Percentiles rank a stretch among this genome's conserved stretches.
Evolutionary conservation across 1,284 basidiomycete species (phyloP).

Genomic region (Fomitiporia mediterranea): DNA sequence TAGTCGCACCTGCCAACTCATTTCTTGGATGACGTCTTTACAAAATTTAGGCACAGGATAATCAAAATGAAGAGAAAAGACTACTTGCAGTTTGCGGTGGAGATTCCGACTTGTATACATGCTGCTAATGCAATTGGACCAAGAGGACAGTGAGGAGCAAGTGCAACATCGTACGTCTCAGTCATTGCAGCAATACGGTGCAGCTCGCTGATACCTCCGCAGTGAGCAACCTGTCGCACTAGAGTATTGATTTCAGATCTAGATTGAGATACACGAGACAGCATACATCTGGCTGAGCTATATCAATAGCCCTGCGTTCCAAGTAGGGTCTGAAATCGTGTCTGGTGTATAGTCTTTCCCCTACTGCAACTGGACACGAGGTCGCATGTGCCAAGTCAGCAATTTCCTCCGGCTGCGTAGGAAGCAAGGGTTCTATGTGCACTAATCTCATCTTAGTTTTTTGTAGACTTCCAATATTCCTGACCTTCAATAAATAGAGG

Average conservation of each 20-base stretch:
- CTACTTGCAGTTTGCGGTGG: conserved; percentile 49
- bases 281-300: conserved; percentile 70
- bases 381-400: conserved; percentile 58
- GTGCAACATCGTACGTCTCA: conserved; percentile 62
- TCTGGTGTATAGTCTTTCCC: conserved; percentile 67
- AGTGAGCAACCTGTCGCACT: conserved; percentile 47
- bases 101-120: conserved; percentile 53
- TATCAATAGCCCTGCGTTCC: conserved; percentile 64
- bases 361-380: conserved; percentile 67
- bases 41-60: neutral
- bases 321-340: conserved; percentile 70
- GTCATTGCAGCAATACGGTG: conserved; percentile 65
- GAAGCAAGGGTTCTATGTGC: conserved; percentile 55
- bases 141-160: conserved; percentile 60
- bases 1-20: conserved; percentile 52
- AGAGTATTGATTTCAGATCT: neutral
- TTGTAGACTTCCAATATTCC: neutral
- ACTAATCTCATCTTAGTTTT: neutral
- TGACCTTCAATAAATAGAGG: conserved; percentile 71
- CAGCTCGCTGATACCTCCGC: conserved; percentile 72
- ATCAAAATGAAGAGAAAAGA: neutral
- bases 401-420: conserved; percentile 63
- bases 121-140: conserved; percentile 75
- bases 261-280: neutral
- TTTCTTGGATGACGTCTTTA: conserved; percentile 60